Percentiles rank a stretch among this genome's conserved stretches.
phyloP scores from a whole-genome alignment of 169 alveolate genomes.

The Cryptosporidium viatorum region DNA sequence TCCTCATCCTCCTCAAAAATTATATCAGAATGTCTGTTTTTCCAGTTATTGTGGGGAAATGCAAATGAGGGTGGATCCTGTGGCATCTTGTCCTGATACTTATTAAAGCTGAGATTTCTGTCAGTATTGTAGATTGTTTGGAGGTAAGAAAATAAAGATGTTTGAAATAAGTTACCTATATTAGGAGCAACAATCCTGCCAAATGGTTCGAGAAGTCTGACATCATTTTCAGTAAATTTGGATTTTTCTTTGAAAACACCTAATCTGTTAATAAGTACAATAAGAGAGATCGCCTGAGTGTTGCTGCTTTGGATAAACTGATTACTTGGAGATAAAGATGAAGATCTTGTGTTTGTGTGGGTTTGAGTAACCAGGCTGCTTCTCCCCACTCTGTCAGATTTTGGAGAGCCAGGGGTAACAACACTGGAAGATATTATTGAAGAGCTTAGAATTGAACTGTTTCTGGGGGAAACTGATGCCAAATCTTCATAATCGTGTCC shows the following conservation, averaged over 20 bases:
- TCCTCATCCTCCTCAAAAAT: constrained; percentile 74
- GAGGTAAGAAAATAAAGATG: constrained; percentile 65
- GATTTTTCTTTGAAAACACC: constrained; percentile 62
- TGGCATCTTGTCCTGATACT: constrained; percentile 72
- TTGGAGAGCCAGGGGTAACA: constrained; percentile 54
- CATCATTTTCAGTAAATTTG: constrained; percentile 68
- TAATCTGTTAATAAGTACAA: constrained; percentile 56
- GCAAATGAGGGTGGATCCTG: constrained; percentile 69
- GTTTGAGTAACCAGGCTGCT: constrained; percentile 4
- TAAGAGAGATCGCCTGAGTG: constrained; percentile 64
- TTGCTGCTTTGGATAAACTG: background rate
- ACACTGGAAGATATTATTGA: constrained; percentile 16
- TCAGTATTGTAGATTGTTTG: constrained; percentile 53
- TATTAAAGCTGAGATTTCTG: constrained; percentile 38
- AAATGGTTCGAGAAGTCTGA: constrained; percentile 59
- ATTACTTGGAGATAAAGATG: constrained; percentile 71
- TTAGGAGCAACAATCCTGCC: constrained; percentile 73
- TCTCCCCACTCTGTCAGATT: constrained; percentile 49
- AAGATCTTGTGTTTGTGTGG: constrained; percentile 34
- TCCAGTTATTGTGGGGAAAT: constrained; percentile 54
- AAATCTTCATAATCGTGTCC: constrained; percentile 44
- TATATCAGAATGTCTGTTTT: constrained; percentile 61
- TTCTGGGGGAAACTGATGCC: constrained; percentile 36
- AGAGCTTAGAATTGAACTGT: constrained; percentile 21
- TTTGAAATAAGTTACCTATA: constrained; percentile 62